A percentile compares a stretch with the other conserved stretches of the same genome.
Conservation (phyloP, 306 rosid genomes). For the Styphnolobium japonicum region DNA sequence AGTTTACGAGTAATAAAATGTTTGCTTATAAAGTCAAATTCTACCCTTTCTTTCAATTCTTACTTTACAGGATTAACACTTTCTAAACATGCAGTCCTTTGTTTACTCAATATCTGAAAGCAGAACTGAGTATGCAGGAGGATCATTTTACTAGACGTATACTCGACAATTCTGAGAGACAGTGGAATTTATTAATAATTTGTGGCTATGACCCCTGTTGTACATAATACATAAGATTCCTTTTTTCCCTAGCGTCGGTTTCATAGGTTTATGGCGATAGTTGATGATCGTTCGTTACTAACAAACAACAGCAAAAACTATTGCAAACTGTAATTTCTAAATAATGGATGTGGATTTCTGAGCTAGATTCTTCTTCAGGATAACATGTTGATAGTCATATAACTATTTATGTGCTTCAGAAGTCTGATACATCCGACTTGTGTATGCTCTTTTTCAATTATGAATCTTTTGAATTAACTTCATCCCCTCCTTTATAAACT, state of each 20-base stretch:
- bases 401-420: background rate
- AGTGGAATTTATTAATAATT: background rate
- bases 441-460: background rate
- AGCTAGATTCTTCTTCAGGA: background rate
- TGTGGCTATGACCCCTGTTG: background rate
- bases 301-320: background rate
- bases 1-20: background rate
- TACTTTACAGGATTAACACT: background rate
- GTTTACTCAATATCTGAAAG: background rate
- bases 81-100: background rate
- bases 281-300: background rate
- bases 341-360: background rate
- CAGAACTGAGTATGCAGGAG: background rate
- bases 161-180: background rate
- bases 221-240: background rate
- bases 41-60: background rate
- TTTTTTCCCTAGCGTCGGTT: background rate
- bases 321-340: background rate
- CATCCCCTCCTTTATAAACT: background rate
- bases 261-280: background rate
- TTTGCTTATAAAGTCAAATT: background rate
- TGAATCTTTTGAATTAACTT: background rate
- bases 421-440: background rate
- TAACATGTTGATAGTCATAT: background rate
- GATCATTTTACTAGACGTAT: background rate